These are phyloP conservation scores for Bimuria novae-zelandiae DNA, from an alignment of 2,329 filamentous ascomycete species.

Conservation along the genomic window DNA sequence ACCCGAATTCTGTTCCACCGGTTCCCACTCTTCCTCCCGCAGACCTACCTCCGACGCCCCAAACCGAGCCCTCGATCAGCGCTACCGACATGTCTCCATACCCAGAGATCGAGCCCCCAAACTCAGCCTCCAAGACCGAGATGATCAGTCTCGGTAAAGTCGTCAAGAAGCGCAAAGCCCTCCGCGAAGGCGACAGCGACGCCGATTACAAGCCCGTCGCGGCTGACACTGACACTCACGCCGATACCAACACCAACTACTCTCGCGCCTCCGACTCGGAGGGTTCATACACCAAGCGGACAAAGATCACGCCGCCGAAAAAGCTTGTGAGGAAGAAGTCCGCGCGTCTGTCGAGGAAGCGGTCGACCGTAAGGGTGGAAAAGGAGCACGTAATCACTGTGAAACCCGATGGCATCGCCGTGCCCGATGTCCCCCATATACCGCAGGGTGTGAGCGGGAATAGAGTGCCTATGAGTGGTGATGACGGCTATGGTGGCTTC, in stretches of 20 bases:
- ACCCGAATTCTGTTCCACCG: constrained; percentile 47
- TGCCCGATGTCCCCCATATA: constrained; percentile 36
- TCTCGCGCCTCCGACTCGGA: constrained; percentile 16
- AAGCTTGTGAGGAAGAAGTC: constrained; percentile 19
- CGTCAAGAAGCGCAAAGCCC: constrained; percentile 48
- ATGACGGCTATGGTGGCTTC: constrained; percentile 40
- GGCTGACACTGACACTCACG: constrained; percentile 6
- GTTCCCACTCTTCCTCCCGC: constrained; percentile 27
- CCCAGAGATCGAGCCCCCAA: constrained; percentile 24
- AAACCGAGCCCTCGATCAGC: constrained; percentile 13
- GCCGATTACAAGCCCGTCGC: constrained; percentile 34
- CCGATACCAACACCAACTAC: constrained; percentile 25
- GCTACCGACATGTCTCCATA: constrained; percentile 31
- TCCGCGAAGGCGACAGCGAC: constrained; percentile 30
- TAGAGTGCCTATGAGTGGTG: constrained; percentile 16
- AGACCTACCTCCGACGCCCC: constrained; percentile 33
- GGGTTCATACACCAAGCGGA: constrained; percentile 18
- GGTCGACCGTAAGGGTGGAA: constrained; percentile 15
- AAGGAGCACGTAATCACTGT: constrained; percentile 29
- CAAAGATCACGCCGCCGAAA: constrained; percentile 19
- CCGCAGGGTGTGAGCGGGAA: constrained; percentile 28
- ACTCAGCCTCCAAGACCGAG: constrained; percentile 7
- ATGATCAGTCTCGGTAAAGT: constrained; percentile 29
- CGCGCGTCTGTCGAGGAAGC: constrained; percentile 21
- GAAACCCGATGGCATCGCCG: constrained; percentile 33